A percentile compares a stretch with the other conserved stretches of the same genome.
These are phyloP conservation scores for Colletotrichum siamense DNA, from an alignment of 2,329 filamentous ascomycete genomes.

Conservation along the genomic window DNA sequence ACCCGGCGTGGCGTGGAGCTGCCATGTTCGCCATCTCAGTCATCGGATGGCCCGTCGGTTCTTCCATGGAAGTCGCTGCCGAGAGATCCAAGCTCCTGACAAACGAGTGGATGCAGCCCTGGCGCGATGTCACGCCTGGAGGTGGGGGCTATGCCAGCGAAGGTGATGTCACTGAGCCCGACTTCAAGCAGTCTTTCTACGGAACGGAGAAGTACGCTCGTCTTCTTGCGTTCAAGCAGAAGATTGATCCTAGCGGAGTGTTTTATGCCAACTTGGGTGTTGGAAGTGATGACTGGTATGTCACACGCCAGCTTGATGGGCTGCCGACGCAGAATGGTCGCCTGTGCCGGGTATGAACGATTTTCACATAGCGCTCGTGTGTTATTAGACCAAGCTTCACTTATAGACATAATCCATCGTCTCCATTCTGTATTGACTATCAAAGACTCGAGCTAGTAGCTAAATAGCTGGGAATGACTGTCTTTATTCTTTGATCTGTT, in stretches of 20 bases:
- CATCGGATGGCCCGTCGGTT: not conserved
- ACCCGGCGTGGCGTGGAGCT: slow-evolving; percentile 51
- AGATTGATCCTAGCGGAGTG: slow-evolving; percentile 31
- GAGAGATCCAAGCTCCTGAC: slow-evolving; percentile 31
- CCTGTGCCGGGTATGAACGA: slow-evolving; percentile 11
- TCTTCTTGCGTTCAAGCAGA: slow-evolving; percentile 32
- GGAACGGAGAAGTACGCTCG: slow-evolving; percentile 32
- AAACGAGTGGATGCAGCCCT: slow-evolving; percentile 33
- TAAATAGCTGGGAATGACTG: not conserved
- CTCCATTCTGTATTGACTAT: not conserved
- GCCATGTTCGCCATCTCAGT: slow-evolving; percentile 37
- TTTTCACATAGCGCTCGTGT: not conserved
- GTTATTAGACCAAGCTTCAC: not conserved
- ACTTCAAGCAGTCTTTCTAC: slow-evolving; percentile 35
- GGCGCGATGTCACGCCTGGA: slow-evolving; percentile 31
- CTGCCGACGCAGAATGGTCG: slow-evolving; percentile 18
- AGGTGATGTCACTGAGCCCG: slow-evolving; percentile 33
- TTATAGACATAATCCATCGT: not conserved
- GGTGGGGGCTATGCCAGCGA: slow-evolving; percentile 34
- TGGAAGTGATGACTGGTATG: slow-evolving; percentile 29
- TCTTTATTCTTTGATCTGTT: not conserved
- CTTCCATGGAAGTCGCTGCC: not conserved
- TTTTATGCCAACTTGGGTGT: slow-evolving; percentile 33
- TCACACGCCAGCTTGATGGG: slow-evolving; percentile 11
- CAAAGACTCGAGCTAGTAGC: not conserved